Base-by-base conservation (phyloP, 2,329 filamentous ascomycete genomes). In the Eutypella sp. region DNA sequence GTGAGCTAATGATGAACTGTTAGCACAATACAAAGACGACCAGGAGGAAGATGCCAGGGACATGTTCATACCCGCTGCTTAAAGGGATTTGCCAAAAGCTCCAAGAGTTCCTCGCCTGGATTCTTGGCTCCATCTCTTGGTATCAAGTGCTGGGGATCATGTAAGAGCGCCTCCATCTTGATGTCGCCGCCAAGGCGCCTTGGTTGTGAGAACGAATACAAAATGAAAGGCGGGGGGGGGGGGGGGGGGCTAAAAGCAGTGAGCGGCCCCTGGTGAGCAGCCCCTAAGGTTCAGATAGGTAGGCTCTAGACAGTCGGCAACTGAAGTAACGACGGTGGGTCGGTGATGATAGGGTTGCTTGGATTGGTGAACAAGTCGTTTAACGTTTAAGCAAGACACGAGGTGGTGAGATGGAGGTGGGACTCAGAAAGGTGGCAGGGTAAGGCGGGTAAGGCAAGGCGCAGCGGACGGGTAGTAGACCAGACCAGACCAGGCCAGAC, bases 81-180 rank as follows among this genome's bases (percentile, higher is more conserved):
- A 53, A 79, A 80, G 9, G 77, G 77, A 49, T 78, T 66, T 47
- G 72, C 62, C 11, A 81, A 61, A 40, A 80, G 61, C 3, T 73
- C 59, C 29, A 79, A 63, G 44, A 79, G 62, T 59, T 77, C 64
- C 40, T 71, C 50, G 24, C 65, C 71, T 2, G 67, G 54, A 46
- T 69, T 66, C 18, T 53, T 49, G 7, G 20, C 40, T 16, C 50
- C 51, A 20, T 54, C 39, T 41, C 53, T 50, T 10, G 47, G 18
- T 27, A 43, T 9, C 19, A 63, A 37, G 27, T 48, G 45, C 22
- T 37, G 45, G 24, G 41, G 31, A 42, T 54, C 40, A 29, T 20
- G 41, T 47, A 48, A 48, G 24, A 56, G 20, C 8, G 13, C 37
- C 15, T 52, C 50, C 54, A 57, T 56, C 27, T 25, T 53, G 27